These are phyloP conservation scores for Exidia glandulosa DNA, from an alignment of 768 basidiomycete species.

Conservation along the genomic window DNA sequence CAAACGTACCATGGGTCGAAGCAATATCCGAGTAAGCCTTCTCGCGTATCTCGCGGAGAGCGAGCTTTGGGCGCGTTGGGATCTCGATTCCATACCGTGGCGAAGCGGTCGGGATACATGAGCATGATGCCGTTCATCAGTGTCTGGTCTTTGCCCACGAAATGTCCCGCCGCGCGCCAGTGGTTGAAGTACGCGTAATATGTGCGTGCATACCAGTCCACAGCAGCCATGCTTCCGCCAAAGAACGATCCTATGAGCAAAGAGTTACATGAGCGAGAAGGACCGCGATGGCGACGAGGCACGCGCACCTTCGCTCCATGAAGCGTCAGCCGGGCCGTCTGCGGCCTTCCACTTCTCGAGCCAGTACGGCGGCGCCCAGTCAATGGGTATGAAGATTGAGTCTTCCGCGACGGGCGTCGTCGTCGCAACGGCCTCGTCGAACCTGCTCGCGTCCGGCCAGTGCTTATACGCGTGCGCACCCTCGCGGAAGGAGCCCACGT, in stretches of 20 bases:
- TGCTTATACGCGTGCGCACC: slow-evolving; percentile 26
- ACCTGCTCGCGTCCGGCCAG: slow-evolving; percentile 37
- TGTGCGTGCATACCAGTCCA: slow-evolving; percentile 33
- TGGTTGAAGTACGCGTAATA: slow-evolving; percentile 43
- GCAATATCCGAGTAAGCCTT: slow-evolving; percentile 27
- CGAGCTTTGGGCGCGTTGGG: slow-evolving; percentile 3
- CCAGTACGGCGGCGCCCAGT: slow-evolving; percentile 21
- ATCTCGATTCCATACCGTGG: slow-evolving; percentile 29
- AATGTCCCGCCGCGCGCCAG: slow-evolving; percentile 33
- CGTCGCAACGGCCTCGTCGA: slow-evolving; percentile 22
- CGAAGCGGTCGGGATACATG: slow-evolving; percentile 34
- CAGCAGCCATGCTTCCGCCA: slow-evolving; percentile 33
- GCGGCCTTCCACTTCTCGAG: slow-evolving; percentile 32
- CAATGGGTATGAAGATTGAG: slow-evolving; percentile 38
- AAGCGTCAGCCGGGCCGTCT: slow-evolving; percentile 36
- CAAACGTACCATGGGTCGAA: slow-evolving; percentile 27
- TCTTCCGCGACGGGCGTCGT: slow-evolving; percentile 21
- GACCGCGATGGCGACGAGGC: slow-evolving; percentile 4
- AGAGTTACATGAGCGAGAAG: too few relatives aligned
- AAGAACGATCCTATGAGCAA: slow-evolving; percentile 49
- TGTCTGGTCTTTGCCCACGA: slow-evolving; percentile 49
- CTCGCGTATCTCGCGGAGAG: slow-evolving; percentile 5
- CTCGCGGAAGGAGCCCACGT: slow-evolving; percentile 42
- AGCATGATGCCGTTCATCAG: slow-evolving; percentile 37
- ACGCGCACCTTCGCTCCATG: slow-evolving; percentile 38